Evolutionary conservation across 176 grass and related monocot species (phyloP).

Genomic region (Oryza longistaminata): DNA sequence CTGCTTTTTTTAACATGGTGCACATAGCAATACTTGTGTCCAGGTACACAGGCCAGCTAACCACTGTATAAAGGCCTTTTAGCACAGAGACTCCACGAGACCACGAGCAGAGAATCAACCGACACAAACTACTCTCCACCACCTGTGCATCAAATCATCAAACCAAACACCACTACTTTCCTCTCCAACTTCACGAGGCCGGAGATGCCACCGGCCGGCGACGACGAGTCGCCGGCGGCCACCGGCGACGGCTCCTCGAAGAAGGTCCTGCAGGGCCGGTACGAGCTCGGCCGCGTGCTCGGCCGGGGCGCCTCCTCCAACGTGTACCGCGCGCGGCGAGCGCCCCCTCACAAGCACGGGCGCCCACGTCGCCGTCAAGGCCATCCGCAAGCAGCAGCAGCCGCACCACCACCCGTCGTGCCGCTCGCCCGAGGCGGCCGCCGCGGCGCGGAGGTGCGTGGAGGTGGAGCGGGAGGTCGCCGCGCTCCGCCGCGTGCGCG

Average conservation of each 20-base stretch:
- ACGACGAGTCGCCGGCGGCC: neutral
- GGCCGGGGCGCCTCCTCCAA: slow-evolving; percentile 34
- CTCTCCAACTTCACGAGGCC: neutral
- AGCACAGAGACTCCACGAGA: too few species aligned
- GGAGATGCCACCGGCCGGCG: slow-evolving; percentile 2
- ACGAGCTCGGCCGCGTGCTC: slow-evolving; percentile 42
- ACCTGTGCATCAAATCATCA: neutral
- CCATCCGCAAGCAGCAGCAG: slow-evolving; percentile 12
- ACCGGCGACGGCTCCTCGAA: neutral
- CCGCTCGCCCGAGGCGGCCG: neutral
- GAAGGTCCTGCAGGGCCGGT: slow-evolving; percentile 37
- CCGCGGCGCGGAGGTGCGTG: neutral
- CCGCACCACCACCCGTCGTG: neutral
- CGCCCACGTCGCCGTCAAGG: slow-evolving; percentile 35
- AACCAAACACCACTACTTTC: neutral
- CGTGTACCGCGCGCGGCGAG: slow-evolving; percentile 41
- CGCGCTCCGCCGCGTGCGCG: slow-evolving; percentile 18
- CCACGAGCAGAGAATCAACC: too few species aligned
- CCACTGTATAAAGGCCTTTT: neutral
- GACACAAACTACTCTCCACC: too few species aligned
- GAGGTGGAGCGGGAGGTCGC: slow-evolving; percentile 33
- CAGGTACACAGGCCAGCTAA: neutral
- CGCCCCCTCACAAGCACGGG: slow-evolving; percentile 23
- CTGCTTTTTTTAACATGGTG: too few species aligned
- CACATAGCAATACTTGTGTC: too few species aligned